These are phyloP conservation scores for Cystobasidium slooffiae DNA, from an alignment of 1,284 basidiomycete genomes.

Conservation along the genomic window DNA sequence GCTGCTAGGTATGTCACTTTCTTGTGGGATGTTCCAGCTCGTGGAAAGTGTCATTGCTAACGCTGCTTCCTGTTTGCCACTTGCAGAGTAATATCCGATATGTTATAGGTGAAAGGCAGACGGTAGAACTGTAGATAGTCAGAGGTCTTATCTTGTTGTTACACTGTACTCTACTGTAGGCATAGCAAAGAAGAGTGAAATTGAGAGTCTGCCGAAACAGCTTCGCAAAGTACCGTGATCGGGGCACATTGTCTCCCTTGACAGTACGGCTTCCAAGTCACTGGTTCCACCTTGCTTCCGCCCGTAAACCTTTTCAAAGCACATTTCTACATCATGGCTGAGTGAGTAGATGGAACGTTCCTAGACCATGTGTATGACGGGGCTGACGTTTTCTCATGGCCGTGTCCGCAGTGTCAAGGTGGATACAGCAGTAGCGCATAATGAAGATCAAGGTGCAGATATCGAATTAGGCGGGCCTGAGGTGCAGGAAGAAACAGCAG, in stretches of 20 bases:
- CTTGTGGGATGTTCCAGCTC: neutral
- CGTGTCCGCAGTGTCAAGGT: slow-evolving; percentile 4
- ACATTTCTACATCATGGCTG: neutral
- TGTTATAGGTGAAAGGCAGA: slow-evolving; percentile 11
- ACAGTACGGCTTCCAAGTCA: no score
- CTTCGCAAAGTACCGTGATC: no score
- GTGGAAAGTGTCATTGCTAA: slow-evolving; percentile 44
- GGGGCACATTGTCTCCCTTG: no score
- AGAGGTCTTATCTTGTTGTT: neutral
- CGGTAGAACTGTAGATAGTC: neutral
- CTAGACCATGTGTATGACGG: neutral
- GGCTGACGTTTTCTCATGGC: neutral
- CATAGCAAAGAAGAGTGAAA: no score
- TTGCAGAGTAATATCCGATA: slow-evolving; percentile 36
- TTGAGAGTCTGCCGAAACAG: no score
- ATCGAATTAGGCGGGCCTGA: slow-evolving; percentile 14
- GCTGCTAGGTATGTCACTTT: slow-evolving; percentile 51
- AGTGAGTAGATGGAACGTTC: neutral
- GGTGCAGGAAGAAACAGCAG: slow-evolving; percentile 8
- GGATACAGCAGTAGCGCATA: neutral
- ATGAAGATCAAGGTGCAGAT: slow-evolving; percentile 11
- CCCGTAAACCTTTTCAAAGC: neutral
- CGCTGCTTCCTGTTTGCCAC: neutral
- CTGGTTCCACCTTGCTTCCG: neutral
- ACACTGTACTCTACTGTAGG: no score